Evolutionary conservation across 495 filamentous ascomycete genomes (phyloP).

Genomic region (Tetracladium marchalianum): DNA sequence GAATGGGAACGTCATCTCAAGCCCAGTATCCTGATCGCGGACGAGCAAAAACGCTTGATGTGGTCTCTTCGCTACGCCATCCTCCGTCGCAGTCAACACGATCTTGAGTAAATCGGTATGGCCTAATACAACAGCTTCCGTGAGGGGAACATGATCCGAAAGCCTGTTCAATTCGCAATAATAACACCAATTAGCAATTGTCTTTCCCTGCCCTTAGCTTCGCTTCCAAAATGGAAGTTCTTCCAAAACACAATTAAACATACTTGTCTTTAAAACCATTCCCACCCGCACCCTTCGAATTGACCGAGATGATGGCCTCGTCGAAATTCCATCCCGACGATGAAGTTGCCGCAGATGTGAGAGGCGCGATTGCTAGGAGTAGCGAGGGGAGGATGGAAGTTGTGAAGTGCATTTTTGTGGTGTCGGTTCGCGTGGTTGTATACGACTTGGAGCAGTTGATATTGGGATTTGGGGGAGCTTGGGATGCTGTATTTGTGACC

Average conservation of each 20-base stretch:
- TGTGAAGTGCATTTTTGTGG: slow-evolving; percentile 36
- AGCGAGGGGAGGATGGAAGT: slow-evolving; percentile 37
- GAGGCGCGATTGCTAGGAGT: slow-evolving; percentile 33
- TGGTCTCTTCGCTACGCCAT: slow-evolving; percentile 65
- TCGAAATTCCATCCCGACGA: slow-evolving; percentile 59
- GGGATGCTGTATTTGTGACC: too few relatives aligned
- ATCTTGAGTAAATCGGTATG: slow-evolving; percentile 71
- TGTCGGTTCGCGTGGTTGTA: too few relatives aligned
- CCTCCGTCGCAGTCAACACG: slow-evolving; percentile 69
- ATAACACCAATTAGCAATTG: not conserved
- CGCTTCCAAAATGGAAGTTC: not conserved
- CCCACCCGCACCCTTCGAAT: slow-evolving; percentile 48
- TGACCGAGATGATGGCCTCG: slow-evolving; percentile 72
- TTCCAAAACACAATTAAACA: slow-evolving; percentile 13
- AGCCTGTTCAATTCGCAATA: slow-evolving; percentile 9
- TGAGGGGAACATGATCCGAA: slow-evolving; percentile 15
- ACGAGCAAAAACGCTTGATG: slow-evolving; percentile 90
- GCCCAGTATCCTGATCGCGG: slow-evolving; percentile 57
- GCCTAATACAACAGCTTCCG: slow-evolving; percentile 44
- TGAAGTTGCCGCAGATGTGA: slow-evolving; percentile 53
- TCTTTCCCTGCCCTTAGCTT: not conserved
- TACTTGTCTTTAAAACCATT: slow-evolving; percentile 64
- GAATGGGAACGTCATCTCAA: slow-evolving; percentile 86
- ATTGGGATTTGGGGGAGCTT: too few relatives aligned
- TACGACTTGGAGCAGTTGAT: too few relatives aligned